Conservation (phyloP, 2,329 filamentous ascomycete genomes). For the Septoria petroselini region DNA sequence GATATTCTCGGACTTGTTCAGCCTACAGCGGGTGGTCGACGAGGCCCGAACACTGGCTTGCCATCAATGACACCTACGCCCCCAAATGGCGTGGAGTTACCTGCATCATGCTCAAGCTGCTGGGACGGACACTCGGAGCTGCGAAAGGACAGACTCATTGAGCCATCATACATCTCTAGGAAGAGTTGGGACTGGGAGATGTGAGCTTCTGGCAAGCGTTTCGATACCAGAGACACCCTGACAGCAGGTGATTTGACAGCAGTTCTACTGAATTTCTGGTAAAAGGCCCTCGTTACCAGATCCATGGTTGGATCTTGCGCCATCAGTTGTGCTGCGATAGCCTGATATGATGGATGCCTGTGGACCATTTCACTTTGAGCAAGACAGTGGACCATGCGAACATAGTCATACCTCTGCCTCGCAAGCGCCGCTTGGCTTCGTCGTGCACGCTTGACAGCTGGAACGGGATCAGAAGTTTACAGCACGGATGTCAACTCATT, state of each 20-base stretch:
- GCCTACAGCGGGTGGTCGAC: constrained; percentile 2
- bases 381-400: no score
- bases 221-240: constrained; percentile 1
- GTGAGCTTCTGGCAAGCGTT: background rate
- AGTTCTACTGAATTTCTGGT: constrained; percentile 5
- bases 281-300: background rate
- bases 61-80: constrained; percentile 17
- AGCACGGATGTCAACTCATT: constrained; percentile 10
- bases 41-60: constrained; percentile 17
- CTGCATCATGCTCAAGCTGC: background rate
- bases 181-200: background rate
- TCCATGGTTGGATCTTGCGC: constrained; percentile 10
- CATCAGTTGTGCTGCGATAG: constrained; percentile 2
- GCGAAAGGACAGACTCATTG: background rate
- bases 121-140: background rate
- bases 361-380: no score
- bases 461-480: background rate
- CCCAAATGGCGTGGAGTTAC: background rate
- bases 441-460: background rate
- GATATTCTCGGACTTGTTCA: no score
- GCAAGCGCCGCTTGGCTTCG: background rate
- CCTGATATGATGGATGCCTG: background rate
- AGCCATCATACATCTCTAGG: background rate
- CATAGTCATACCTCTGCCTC: background rate
- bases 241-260: constrained; percentile 14